These are phyloP conservation scores for Picea glauca DNA, from an alignment of 75 land plant species.

Conservation along the genomic window DNA sequence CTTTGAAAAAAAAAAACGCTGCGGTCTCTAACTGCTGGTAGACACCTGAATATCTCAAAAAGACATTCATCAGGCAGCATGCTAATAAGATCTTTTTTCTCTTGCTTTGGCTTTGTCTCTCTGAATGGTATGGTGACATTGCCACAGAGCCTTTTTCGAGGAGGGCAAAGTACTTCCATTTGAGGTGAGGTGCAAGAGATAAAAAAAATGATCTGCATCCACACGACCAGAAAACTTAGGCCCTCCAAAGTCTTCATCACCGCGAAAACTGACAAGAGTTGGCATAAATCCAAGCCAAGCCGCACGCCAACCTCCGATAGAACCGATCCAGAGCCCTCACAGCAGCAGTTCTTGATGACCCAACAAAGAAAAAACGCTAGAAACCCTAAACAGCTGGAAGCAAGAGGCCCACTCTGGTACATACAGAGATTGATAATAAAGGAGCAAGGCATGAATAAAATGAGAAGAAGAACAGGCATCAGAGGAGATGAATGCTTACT, in stretches of 20 bases:
- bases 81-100: constrained; percentile 32
- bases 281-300: constrained; percentile 23
- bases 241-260: constrained; percentile 44
- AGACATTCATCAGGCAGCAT: constrained; percentile 87
- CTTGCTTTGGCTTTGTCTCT: constrained; percentile 4
- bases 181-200: constrained; percentile 21
- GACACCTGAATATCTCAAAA: constrained; percentile 67
- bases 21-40: constrained; percentile 57
- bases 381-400: background rate
- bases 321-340: background rate
- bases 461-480: background rate
- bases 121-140: constrained; percentile 16
- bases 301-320: background rate
- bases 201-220: constrained; percentile 20
- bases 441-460: background rate
- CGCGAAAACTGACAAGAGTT: constrained; percentile 28
- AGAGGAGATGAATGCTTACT: background rate
- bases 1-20: constrained; percentile 6
- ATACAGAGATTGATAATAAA: background rate
- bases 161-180: constrained; percentile 41
- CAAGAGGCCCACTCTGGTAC: background rate
- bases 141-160: constrained; percentile 41
- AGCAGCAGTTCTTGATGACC: background rate
- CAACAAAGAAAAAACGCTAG: background rate
- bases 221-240: constrained; percentile 15